Conservation (phyloP, 306 rosid species). For the Vigna trinervia region DNA sequence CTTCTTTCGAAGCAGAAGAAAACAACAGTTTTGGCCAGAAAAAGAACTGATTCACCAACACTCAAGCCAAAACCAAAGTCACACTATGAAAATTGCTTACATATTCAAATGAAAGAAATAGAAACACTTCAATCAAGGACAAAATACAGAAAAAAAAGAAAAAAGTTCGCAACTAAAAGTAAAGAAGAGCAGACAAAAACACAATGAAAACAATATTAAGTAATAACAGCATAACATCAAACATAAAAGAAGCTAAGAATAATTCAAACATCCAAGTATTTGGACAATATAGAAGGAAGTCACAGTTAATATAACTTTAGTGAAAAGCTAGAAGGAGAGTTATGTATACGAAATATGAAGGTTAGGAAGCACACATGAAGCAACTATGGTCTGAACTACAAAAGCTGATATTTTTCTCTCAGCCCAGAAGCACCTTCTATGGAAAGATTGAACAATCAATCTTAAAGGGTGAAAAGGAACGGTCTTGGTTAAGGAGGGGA, state of each 20-base stretch:
- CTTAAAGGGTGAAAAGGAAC: not conserved
- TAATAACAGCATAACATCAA: not conserved
- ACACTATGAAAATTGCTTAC: not conserved
- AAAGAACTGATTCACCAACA: not conserved
- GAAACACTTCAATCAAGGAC: not conserved
- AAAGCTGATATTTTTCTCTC: not conserved
- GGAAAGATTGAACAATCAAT: not conserved
- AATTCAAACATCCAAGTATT: slow-evolving; percentile 10
- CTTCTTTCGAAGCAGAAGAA: not conserved
- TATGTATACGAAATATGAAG: not conserved
- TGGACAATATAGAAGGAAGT: not conserved
- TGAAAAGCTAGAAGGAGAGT: not conserved
- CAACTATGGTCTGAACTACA: not conserved
- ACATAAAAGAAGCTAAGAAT: not conserved
- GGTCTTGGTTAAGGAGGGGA: not conserved
- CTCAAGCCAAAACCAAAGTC: not conserved
- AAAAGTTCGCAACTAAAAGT: not conserved
- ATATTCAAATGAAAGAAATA: not conserved
- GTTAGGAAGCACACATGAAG: not conserved
- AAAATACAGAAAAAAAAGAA: not conserved
- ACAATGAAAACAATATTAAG: not conserved
- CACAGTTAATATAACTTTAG: not conserved
- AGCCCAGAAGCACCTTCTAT: not conserved
- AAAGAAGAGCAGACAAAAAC: not conserved
- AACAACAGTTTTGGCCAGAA: not conserved